A percentile compares a stretch with the other conserved stretches of the same genome.
Conservation (phyloP, 768 basidiomycete species). For the Leccinum incarnatum region DNA sequence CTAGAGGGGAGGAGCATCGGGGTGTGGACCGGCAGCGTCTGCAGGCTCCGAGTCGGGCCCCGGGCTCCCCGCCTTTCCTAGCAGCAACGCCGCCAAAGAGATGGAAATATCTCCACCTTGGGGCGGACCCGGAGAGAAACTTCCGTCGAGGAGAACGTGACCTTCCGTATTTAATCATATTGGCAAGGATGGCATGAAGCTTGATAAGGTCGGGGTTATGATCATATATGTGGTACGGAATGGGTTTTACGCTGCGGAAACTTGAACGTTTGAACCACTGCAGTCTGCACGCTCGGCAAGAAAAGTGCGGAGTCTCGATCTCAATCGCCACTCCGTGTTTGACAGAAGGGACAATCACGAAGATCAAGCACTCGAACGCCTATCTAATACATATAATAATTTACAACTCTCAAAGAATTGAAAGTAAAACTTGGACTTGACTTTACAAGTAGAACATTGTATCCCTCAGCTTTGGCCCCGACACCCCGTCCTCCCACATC, state of each 20-base stretch:
- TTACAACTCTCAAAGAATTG: no score
- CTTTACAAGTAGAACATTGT: slow-evolving; percentile 66
- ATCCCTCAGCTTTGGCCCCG: slow-evolving; percentile 47
- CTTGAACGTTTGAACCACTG: neutral
- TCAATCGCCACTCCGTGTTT: no score
- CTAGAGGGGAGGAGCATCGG: slow-evolving; percentile 8
- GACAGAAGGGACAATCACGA: no score
- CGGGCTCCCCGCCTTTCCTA: slow-evolving; percentile 63
- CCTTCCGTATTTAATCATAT: slow-evolving; percentile 45
- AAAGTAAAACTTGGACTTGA: no score
- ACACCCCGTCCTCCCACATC: slow-evolving; percentile 59
- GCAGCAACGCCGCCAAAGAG: slow-evolving; percentile 85
- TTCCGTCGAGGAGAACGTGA: slow-evolving; percentile 83
- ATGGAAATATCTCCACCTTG: slow-evolving; percentile 41
- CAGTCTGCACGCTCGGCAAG: no score
- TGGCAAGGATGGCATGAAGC: slow-evolving; percentile 53
- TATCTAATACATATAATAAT: no score
- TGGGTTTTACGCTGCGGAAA: slow-evolving; percentile 63
- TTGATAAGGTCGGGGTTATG: slow-evolving; percentile 62
- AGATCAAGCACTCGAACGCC: no score
- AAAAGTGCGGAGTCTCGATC: no score
- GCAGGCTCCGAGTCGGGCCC: slow-evolving; percentile 37
- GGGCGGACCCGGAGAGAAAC: slow-evolving; percentile 64
- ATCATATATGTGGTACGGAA: slow-evolving; percentile 81
- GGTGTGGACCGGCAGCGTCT: slow-evolving; percentile 20